Evolutionary conservation across 2,329 filamentous ascomycete species (phyloP), one percentile per base, ranked within the genome.

Genomic region (Colletotrichum melonis): DNA sequence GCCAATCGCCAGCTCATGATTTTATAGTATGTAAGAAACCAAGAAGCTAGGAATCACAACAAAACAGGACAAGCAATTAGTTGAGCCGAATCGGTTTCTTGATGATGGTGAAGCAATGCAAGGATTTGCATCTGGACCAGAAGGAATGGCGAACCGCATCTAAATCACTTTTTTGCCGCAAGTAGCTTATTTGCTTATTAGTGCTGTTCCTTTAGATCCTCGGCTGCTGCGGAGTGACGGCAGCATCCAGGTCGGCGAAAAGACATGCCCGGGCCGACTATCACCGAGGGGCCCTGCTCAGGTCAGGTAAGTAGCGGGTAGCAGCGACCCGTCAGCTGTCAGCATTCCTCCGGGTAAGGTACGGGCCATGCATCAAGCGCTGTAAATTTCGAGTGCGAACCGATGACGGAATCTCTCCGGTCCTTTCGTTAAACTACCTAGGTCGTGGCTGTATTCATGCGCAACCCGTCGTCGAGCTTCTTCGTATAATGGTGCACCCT

Each of bases 401-500:
- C 60, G 71, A 73, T 73, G 71, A 73, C 67, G 71, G 71, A 62
- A 66, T 66, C 49, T 30, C 42, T 46, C 28, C 52, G 22, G 35
- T 57, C 32, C 19, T 24, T 26, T 56, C 38, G 19, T 49, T 9
- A 49, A 49, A 49, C 16, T 67, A 62, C 60, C 55, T 62, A 28
- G 30, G 49, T 14, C 32, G 32, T 57, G 35, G 46, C 56, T 65
- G 16, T 42, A 60, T 63, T 22, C 60, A 57, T 58, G 62, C 62
- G 67, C 71, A 66, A 52, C 35, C 62, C 62, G 49, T 57, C 30
- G 24, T 57, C 30, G 24, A 62, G 24, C 49, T 26, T 28, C 28
- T 49, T 62, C 67, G 67, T 66, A 73, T 73, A 63, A 72, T 74
- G 72, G 67, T 57, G 63, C 71, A n/a, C 24, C 32, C 6, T 42